phyloP scores from a whole-genome alignment of 257 asterid species.

The Nicotiana undulata region DNA sequence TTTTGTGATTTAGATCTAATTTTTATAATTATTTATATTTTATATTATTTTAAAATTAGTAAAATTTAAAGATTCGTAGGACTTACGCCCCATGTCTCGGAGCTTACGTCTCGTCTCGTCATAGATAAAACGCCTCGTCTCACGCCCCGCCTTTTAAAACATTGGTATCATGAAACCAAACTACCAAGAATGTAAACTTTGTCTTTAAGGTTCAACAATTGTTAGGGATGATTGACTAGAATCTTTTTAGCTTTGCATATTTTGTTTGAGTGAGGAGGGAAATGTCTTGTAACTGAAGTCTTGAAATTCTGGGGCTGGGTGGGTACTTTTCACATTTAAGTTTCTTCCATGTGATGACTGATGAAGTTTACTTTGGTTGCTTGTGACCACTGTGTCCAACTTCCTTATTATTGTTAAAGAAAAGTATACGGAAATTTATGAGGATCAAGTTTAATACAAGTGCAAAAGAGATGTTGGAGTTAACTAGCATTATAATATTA shows the following conservation, averaged over 20 bases:
- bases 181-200: not conserved
- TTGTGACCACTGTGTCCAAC: not conserved
- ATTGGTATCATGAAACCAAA: conserved; percentile 6
- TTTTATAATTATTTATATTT: no score
- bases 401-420: not conserved
- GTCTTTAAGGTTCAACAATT: not conserved
- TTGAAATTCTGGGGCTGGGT: not conserved
- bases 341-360: conserved; percentile 3
- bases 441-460: not conserved
- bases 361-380: not conserved
- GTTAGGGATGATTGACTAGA: not conserved
- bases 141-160: no score
- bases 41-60: no score
- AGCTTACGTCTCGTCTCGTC: no score
- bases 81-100: no score
- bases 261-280: not conserved
- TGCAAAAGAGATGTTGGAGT: not conserved
- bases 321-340: not conserved
- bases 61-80: no score
- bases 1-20: no score
- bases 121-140: no score
- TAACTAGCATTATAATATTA: not conserved
- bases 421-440: not conserved
- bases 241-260: not conserved
- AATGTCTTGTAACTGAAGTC: not conserved